These are phyloP conservation scores for Macadamia integrifolia DNA, from an alignment of 164 flowering plant genomes.

Conservation along the genomic window DNA sequence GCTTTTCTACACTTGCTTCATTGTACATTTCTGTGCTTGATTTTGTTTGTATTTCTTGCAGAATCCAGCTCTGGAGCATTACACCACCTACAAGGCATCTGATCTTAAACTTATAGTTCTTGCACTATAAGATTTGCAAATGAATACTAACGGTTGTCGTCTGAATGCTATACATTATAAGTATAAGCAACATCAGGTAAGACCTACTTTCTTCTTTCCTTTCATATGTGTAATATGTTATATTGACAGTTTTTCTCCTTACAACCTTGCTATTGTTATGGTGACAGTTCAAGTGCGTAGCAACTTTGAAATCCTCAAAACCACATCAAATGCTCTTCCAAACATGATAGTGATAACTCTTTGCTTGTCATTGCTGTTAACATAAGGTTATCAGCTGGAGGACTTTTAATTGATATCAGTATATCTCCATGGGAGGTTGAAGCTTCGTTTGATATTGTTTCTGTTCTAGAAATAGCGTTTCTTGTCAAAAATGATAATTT, in stretches of 20 bases:
- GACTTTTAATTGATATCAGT: background rate
- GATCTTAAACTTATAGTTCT: slow-evolving; percentile 45
- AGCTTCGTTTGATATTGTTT: too few species aligned
- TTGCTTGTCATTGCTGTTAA: background rate
- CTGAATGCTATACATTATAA: slow-evolving; percentile 59
- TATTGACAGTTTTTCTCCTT: background rate
- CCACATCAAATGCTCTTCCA: background rate
- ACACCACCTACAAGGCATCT: slow-evolving; percentile 42
- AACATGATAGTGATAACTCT: background rate
- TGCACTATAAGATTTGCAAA: slow-evolving; percentile 55
- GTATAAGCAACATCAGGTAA: slow-evolving; percentile 57
- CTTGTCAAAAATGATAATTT: too few species aligned
- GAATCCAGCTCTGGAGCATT: slow-evolving; percentile 60
- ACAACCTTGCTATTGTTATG: background rate
- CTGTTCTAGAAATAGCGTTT: too few species aligned
- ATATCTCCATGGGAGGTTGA: background rate
- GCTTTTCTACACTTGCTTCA: background rate
- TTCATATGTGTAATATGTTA: background rate
- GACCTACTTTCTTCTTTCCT: background rate
- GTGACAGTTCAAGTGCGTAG: background rate
- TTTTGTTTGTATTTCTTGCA: slow-evolving; percentile 19
- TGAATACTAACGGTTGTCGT: slow-evolving; percentile 32
- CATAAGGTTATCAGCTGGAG: background rate
- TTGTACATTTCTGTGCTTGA: background rate
- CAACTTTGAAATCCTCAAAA: background rate